phyloP scores from a whole-genome alignment of 495 filamentous ascomycete genomes.

The Penicillium canariense region DNA sequence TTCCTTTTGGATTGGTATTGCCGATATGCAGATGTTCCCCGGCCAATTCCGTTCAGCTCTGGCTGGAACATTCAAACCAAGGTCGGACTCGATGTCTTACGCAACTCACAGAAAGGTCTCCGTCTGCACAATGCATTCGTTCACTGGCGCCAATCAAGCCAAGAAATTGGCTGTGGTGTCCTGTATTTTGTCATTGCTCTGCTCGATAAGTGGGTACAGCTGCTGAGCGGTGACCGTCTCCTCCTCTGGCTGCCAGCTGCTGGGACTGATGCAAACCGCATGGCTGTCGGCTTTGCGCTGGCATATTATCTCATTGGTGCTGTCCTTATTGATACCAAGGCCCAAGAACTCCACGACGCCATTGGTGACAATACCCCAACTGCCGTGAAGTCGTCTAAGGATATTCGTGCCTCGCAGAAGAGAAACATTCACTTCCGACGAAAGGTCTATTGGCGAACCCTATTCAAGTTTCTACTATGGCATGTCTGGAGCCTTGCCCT shows the following conservation, averaged over 20 bases:
- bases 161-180: constrained; percentile 56
- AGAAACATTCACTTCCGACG: constrained; percentile 48
- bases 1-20: constrained; percentile 62
- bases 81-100: constrained; percentile 53
- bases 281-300: constrained; percentile 56
- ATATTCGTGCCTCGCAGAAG: constrained; percentile 45
- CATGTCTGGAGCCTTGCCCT: constrained; percentile 57
- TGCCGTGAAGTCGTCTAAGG: constrained; percentile 31
- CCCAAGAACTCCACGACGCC: constrained; percentile 50
- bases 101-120: constrained; percentile 55
- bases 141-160: constrained; percentile 57
- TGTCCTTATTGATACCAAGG: constrained; percentile 57
- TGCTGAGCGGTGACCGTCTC: constrained; percentile 47
- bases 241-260: constrained; percentile 43
- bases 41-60: constrained; percentile 58
- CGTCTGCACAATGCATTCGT: constrained; percentile 61
- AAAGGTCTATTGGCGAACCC: constrained; percentile 53
- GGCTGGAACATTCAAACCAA: constrained; percentile 60
- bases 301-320: constrained; percentile 60
- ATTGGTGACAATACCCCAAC: constrained; percentile 41
- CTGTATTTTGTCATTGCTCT: constrained; percentile 60
- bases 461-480: constrained; percentile 51
- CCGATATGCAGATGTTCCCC: constrained; percentile 46
- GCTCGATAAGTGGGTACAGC: constrained; percentile 57
- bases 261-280: constrained; percentile 40